phyloP scores from a whole-genome alignment of 352 stramenopile species.

The Phytophthora vignae region DNA sequence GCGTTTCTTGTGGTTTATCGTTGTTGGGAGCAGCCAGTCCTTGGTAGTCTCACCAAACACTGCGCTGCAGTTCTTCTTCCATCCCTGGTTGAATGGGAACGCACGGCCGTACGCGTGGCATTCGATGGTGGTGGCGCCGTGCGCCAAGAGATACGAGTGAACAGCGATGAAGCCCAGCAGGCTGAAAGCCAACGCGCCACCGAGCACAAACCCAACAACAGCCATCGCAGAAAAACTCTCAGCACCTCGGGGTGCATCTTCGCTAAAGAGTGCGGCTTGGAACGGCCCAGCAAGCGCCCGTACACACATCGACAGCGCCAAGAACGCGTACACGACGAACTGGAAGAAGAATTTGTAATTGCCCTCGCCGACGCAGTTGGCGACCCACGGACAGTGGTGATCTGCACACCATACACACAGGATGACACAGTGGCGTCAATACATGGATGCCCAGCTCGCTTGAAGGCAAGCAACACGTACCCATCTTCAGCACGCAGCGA shows the following conservation, averaged over 20 bases:
- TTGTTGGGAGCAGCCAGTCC: constrained; percentile 69
- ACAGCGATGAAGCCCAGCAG: constrained; percentile 77
- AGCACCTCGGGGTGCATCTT: constrained; percentile 21
- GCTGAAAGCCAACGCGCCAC: constrained; percentile 70
- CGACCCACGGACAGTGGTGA: constrained; percentile 98
- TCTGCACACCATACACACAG: constrained; percentile 66
- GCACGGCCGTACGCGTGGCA: constrained; percentile 74
- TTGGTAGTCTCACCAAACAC: constrained; percentile 65
- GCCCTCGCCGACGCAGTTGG: constrained; percentile 81
- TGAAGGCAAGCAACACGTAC: constrained; percentile 37
- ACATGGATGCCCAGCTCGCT: background rate
- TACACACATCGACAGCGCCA: constrained; percentile 70
- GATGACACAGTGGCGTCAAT: constrained; percentile 2
- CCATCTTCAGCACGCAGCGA: constrained; percentile 88
- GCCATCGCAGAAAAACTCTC: constrained; percentile 49
- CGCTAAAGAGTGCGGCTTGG: constrained; percentile 36
- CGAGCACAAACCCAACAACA: constrained; percentile 80
- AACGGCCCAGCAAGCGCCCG: constrained; percentile 66
- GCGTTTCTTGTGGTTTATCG: constrained; percentile 14
- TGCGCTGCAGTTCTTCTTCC: constrained; percentile 54
- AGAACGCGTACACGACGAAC: constrained; percentile 82
- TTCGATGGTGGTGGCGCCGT: constrained; percentile 82
- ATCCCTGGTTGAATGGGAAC: constrained; percentile 76
- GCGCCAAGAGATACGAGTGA: constrained; percentile 74
- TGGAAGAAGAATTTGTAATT: constrained; percentile 93